phyloP scores from a whole-genome alignment of 2,329 filamentous ascomycete genomes.

The Didymellaceae sp. region DNA sequence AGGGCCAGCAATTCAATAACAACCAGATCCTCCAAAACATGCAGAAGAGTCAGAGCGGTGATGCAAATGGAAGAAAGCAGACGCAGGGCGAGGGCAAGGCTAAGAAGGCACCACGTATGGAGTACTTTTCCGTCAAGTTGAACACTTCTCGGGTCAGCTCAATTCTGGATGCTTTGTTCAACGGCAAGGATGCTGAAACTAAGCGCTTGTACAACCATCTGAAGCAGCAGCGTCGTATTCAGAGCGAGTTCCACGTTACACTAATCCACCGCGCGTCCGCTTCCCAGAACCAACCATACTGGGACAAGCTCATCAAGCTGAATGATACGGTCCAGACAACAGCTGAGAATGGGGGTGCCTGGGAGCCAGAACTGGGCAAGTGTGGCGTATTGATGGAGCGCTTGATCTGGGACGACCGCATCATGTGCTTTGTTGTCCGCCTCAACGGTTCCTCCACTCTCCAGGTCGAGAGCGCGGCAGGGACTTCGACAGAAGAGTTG shows the following conservation, averaged over 20 bases:
- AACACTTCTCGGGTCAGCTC: constrained; percentile 58
- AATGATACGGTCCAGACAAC: constrained; percentile 50
- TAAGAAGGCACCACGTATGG: constrained; percentile 60
- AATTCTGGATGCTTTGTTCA: constrained; percentile 75
- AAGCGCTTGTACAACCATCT: constrained; percentile 78
- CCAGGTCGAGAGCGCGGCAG: constrained; percentile 25
- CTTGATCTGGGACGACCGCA: constrained; percentile 80
- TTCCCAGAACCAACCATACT: constrained; percentile 70
- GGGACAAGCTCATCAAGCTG: constrained; percentile 73
- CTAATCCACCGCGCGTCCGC: constrained; percentile 79
- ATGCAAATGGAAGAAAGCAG: constrained; percentile 17
- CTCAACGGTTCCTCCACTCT: constrained; percentile 42
- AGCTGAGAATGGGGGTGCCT: constrained; percentile 48
- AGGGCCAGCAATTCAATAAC: constrained; percentile 42
- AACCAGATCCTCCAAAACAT: constrained; percentile 41
- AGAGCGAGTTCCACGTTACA: constrained; percentile 90
- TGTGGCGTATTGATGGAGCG: constrained; percentile 69
- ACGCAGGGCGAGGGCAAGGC: constrained; percentile 50
- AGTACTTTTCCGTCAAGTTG: constrained; percentile 70
- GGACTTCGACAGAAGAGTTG: constrained; percentile 55
- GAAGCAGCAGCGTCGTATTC: constrained; percentile 74
- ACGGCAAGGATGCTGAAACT: constrained; percentile 58
- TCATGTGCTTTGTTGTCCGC: constrained; percentile 92
- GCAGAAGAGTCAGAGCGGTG: constrained; percentile 36
- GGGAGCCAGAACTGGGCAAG: constrained; percentile 64